phyloP scores from a whole-genome alignment of 371 early-diverging fungal species.

The Neoconidiobolus thromboides region DNA sequence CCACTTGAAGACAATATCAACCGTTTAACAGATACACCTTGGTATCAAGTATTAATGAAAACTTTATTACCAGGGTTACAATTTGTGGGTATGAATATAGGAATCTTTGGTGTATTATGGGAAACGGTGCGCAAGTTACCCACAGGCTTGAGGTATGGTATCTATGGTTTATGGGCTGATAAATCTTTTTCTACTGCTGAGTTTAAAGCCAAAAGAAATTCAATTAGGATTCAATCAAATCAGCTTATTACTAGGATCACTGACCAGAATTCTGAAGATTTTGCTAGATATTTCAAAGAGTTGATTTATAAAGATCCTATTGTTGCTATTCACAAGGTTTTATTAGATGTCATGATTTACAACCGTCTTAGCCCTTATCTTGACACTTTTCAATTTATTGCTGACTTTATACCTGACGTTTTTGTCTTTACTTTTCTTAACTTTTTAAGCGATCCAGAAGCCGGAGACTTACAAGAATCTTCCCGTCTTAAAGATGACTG shows the following conservation, averaged over 20 bases:
- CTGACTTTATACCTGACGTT: neutral
- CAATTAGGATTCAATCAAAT: no score
- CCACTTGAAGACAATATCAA: neutral
- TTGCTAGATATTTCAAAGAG: neutral
- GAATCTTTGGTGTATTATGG: neutral
- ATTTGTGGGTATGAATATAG: neutral
- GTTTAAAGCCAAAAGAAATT: no score
- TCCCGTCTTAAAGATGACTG: constrained; percentile 11
- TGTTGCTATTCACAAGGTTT: neutral
- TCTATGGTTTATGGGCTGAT: neutral
- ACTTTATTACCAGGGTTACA: constrained; percentile 7
- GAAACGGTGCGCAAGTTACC: neutral
- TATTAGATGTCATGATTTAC: neutral
- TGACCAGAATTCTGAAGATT: neutral
- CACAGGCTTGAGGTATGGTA: neutral
- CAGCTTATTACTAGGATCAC: no score
- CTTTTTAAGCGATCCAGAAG: neutral
- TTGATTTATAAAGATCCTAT: neutral
- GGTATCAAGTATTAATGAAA: constrained; percentile 15
- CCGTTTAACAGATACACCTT: neutral
- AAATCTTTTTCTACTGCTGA: no score
- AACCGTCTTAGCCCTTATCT: neutral
- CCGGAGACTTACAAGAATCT: neutral
- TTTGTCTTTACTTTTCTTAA: neutral
- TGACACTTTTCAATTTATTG: neutral